Evolutionary conservation across 805 yeast species (phyloP), one percentile per base, ranked within the genome.

Genomic region (Isabelozyma heimii): DNA sequence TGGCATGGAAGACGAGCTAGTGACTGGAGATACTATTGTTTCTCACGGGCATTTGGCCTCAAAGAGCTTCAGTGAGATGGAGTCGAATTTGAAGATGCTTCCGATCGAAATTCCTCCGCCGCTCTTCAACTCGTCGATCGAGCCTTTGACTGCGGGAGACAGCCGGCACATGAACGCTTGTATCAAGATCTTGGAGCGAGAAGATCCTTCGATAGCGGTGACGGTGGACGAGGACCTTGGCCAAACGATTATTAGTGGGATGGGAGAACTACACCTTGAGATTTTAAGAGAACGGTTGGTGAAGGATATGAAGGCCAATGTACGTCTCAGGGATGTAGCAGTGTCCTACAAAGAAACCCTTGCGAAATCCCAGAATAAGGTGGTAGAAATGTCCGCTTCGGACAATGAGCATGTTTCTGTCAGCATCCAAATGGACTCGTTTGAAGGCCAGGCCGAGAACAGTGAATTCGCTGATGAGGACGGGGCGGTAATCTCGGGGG

Each of bases 241-340:
- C 6, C 97, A 94, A 69, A 84, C 91, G 2, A 79, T 91, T 26
- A 67, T 94, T 28, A 84, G 96, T 15, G 99, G 99, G 30, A 92
- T 92, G 98, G 99, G 99, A 39, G 98, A 94, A 61, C 75, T 94
- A 43, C 99, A 94, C 69, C 75, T 94, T 44, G 98, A 94, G 56
- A 91, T 94, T 55, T 87, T 94, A 1, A 77, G 76, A 43, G 94
- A 89, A 58, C 75, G 97, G 47, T 75, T 91, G 40, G 69, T 89
- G n/a, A 80, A 80, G 40, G 96, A 90, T 49, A 76, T 91, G 77
- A 85, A 86, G 63, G 97, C 96, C 2, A 83, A 85, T 48, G 87
- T 89, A 1, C 84, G 84, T 30, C 76, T 90, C 38, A 91, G 97
- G 42, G 84, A 85, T 46, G 89, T 94, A 16, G 89, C 84, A 72